These are phyloP conservation scores for Metschnikowia borealis DNA, from an alignment of 805 yeast species.

Conservation along the genomic window DNA sequence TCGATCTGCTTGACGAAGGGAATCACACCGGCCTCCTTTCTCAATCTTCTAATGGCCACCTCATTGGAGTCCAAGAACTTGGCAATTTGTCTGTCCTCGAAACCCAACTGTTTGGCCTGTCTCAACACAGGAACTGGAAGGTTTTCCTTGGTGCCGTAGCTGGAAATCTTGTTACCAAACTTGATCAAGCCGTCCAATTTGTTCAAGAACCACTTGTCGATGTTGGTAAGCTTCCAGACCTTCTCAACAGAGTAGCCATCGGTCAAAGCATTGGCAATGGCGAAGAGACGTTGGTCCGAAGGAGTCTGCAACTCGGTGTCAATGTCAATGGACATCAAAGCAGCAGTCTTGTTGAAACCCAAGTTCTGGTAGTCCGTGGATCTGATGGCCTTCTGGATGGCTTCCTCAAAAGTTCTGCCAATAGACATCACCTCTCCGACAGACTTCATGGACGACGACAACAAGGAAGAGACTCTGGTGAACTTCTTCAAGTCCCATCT, in stretches of 20 bases:
- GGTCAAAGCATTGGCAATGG: conserved; percentile 90
- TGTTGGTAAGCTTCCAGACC: conserved; percentile 85
- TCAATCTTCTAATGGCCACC: conserved; percentile 82
- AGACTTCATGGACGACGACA: conserved; percentile 94
- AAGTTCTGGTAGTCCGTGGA: conserved; percentile 93
- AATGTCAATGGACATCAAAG: conserved; percentile 86
- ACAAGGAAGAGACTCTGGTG: conserved; percentile 81
- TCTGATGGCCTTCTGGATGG: conserved; percentile 95
- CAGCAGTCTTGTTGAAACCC: conserved; percentile 84
- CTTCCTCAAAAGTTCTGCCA: conserved; percentile 97
- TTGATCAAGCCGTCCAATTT: conserved; percentile 73
- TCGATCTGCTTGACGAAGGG: conserved; percentile 97
- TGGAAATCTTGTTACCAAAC: conserved; percentile 60
- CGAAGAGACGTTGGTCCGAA: conserved; percentile 94
- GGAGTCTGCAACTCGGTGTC: conserved; percentile 94
- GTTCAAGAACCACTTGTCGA: conserved; percentile 94
- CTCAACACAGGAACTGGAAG: conserved; percentile 61
- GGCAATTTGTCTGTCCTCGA: conserved; percentile 95
- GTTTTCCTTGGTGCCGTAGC: conserved; percentile 53
- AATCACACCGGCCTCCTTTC: conserved; percentile 79
- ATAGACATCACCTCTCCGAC: conserved; percentile 99
- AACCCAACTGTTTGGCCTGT: conserved; percentile 94
- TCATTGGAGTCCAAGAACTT: conserved; percentile 84
- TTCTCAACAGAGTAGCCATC: conserved; percentile 88
- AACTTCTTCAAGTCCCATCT: conserved; percentile 98